Evolutionary conservation across 2,329 filamentous ascomycete genomes (phyloP), one percentile per base, ranked within the genome.

Genomic region (Xylaria sp.): DNA sequence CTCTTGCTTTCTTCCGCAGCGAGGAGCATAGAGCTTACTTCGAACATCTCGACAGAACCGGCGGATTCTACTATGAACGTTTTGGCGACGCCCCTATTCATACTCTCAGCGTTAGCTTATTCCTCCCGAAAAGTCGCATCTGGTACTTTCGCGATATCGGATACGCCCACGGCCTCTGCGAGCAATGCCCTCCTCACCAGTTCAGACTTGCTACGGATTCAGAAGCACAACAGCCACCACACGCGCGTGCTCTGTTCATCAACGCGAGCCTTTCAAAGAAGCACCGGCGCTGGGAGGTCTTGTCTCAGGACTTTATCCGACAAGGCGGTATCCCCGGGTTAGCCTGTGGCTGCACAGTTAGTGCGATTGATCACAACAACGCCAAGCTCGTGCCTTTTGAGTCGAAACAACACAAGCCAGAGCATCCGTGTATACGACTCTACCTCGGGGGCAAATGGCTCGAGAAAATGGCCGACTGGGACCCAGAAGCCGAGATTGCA

Each of bases 61-160:
- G 84, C 7, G 83, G 83, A 8, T 85, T 86, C 71, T 84, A 83
- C 71, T 83, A 85, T 66, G 80, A 83, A 71, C 78, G 82, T 12
- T 82, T 83, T 67, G 82, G 81, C 18, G 84, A 86, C 65, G 82
- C 85, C 18, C 83, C 84, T 13, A 80, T 88, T 12, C 85, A 86
- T 70, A 87, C 85, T n/a, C 78, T 88, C 28, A 86, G 84, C 55
- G 83, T 86, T 59, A 85, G 82, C 68, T 83, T 88, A 79, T 86
- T 89, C 66, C 75, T 86, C 5, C 83, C 85, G 3, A 84, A 83
- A 67, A 81, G 81, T 65, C 82, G 83, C 67, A 80, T 87, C 48
- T 85, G 85, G 82, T 87, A 81, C 73, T 85, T 87, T 71, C 78
- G 83, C 64, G 83, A 83, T 70, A 81, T 84, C 56, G 81, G 82